Conservation (phyloP, 1,284 basidiomycete genomes). For the Singerocomus rubriflavus region DNA sequence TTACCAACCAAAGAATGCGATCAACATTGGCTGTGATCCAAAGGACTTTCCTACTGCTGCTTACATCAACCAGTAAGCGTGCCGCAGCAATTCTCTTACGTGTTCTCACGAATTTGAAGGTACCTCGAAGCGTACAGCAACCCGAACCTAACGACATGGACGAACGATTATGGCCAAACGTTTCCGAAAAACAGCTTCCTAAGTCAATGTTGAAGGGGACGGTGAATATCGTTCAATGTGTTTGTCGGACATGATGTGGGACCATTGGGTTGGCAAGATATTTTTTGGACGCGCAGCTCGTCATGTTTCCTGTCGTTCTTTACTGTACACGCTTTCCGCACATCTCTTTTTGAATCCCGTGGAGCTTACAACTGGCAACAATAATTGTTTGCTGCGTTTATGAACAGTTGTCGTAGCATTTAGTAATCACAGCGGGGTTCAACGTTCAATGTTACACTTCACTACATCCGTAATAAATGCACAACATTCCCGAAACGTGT, state of each 20-base stretch:
- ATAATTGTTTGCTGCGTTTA: slow-evolving; percentile 15
- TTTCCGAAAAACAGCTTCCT: slow-evolving; percentile 59
- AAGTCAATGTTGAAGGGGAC: slow-evolving; percentile 44
- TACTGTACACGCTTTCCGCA: slow-evolving; percentile 21
- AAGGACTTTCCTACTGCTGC: slow-evolving; percentile 69
- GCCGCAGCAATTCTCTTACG: neutral
- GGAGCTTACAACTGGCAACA: slow-evolving; percentile 2
- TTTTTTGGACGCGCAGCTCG: slow-evolving; percentile 8
- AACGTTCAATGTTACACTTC: slow-evolving; percentile 6
- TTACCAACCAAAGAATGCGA: slow-evolving; percentile 65
- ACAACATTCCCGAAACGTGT: slow-evolving; percentile 31
- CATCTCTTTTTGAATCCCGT: slow-evolving; percentile 4
- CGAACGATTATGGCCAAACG: slow-evolving; percentile 54
- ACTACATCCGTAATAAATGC: slow-evolving; percentile 26
- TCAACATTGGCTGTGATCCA: slow-evolving; percentile 85
- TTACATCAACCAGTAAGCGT: slow-evolving; percentile 67
- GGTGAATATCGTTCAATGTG: slow-evolving; percentile 5
- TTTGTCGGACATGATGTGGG: slow-evolving; percentile 9
- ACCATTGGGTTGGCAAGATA: slow-evolving; percentile 12
- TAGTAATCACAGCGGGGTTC: neutral
- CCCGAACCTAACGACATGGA: slow-evolving; percentile 59
- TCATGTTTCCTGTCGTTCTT: slow-evolving; percentile 22
- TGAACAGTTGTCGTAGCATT: slow-evolving; percentile 4
- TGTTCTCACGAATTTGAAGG: slow-evolving; percentile 34
- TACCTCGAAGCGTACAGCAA: slow-evolving; percentile 53